Conservation (phyloP, 2,329 filamentous ascomycete genomes). For the Colletotrichum sp. region DNA sequence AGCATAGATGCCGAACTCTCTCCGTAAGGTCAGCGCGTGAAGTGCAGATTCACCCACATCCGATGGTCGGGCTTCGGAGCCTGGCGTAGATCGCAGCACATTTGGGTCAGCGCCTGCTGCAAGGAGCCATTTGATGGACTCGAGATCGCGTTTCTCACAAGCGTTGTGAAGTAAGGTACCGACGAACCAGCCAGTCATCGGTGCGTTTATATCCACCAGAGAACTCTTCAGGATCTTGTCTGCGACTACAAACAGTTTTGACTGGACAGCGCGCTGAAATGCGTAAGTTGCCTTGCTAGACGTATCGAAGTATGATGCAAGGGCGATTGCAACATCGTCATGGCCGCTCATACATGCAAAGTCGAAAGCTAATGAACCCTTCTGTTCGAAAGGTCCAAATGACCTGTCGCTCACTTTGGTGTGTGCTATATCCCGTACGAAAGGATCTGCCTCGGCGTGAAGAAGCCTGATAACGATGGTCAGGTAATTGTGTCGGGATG, state of each 20-base stretch:
- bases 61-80: background rate
- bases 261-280: conserved; percentile 29
- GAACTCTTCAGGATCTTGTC: conserved; percentile 33
- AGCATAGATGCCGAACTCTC: background rate
- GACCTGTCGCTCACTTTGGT: background rate
- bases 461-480: conserved; percentile 33
- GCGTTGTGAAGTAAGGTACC: conserved; percentile 22
- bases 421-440: conserved; percentile 25
- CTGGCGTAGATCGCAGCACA: background rate
- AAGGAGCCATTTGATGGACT: conserved; percentile 20
- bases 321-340: background rate
- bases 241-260: conserved; percentile 25
- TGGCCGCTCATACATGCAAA: background rate
- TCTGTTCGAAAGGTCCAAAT: background rate
- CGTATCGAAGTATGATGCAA: conserved; percentile 30
- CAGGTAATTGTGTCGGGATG: conserved; percentile 33
- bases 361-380: background rate
- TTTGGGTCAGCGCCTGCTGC: conserved; percentile 26
- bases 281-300: conserved; percentile 27
- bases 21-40: background rate
- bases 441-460: conserved; percentile 37
- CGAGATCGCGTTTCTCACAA: background rate
- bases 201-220: conserved; percentile 34
- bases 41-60: background rate
- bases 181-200: background rate